Conservation (phyloP, 331 rosid species). For the Stylosanthes scabra region DNA sequence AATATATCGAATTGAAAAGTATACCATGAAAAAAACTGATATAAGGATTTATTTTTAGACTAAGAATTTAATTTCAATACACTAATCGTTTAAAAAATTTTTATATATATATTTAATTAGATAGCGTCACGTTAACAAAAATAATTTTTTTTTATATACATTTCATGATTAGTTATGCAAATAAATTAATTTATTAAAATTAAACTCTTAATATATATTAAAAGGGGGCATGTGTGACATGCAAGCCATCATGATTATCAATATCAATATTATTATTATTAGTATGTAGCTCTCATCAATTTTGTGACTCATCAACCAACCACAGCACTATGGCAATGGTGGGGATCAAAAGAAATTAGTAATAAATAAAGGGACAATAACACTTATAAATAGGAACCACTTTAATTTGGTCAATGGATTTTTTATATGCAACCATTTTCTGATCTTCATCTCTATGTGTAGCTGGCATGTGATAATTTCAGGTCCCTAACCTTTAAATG, state of each 20-base stretch:
- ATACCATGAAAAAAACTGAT: no score
- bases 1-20: no score
- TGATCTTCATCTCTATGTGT: not conserved
- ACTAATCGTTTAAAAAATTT: no score
- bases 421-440: not conserved
- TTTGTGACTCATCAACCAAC: conserved; percentile 29
- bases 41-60: no score
- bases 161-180: no score
- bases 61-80: no score
- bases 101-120: no score
- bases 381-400: not conserved
- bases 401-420: conserved; percentile 1
- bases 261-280: not conserved
- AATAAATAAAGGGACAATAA: conserved; percentile 8
- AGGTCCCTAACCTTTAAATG: conserved; percentile 24
- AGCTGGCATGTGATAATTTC: conserved; percentile 7
- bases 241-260: conserved; percentile 7
- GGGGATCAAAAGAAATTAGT: conserved; percentile 10
- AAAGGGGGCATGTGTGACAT: not conserved
- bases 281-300: not conserved
- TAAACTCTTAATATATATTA: no score
- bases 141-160: no score
- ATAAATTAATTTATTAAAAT: no score
- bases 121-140: no score
- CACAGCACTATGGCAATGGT: not conserved